A percentile compares a stretch with the other conserved stretches of the same genome.
Evolutionary conservation across 1,139 yeast genomes (phyloP).

Genomic region (Spathaspora jeffriesii): DNA sequence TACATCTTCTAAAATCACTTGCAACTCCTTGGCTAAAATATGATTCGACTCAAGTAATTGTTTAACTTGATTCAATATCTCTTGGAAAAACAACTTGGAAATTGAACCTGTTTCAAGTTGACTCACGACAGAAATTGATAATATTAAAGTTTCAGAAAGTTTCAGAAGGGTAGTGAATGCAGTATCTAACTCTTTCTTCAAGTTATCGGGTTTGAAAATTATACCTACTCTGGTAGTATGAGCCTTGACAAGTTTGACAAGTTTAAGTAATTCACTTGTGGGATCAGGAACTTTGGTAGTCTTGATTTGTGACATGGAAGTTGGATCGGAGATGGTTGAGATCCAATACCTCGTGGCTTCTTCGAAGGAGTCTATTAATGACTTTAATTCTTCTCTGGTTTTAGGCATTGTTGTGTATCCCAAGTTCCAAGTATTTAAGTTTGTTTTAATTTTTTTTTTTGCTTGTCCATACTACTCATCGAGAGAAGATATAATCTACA

Average conservation of each 20-base stretch:
- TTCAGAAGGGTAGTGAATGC: slow-evolving; percentile 56
- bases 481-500: slow-evolving; percentile 2
- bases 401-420: slow-evolving; percentile 9
- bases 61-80: slow-evolving; percentile 25
- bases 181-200: slow-evolving; percentile 37
- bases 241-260: slow-evolving; percentile 64
- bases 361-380: slow-evolving; percentile 29
- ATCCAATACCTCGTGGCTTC: slow-evolving; percentile 39
- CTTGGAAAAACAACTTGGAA: slow-evolving; percentile 43
- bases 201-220: slow-evolving; percentile 62
- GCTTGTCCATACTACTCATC: not conserved
- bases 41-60: slow-evolving; percentile 10
- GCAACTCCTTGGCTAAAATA: slow-evolving; percentile 22
- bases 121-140: slow-evolving; percentile 45
- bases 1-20: slow-evolving; percentile 26
- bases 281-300: slow-evolving; percentile 46
- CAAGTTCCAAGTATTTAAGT: not conserved
- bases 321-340: slow-evolving; percentile 14
- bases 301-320: slow-evolving; percentile 17
- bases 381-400: slow-evolving; percentile 22
- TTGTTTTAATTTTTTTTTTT: slow-evolving; percentile 1
- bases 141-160: slow-evolving; percentile 43
- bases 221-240: slow-evolving; percentile 81
- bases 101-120: slow-evolving; percentile 39
- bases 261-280: slow-evolving; percentile 56